Percentiles rank a stretch among this genome's conserved stretches.
Conservation (phyloP, 257 asterid species). For the Anisodus tanguticus region DNA sequence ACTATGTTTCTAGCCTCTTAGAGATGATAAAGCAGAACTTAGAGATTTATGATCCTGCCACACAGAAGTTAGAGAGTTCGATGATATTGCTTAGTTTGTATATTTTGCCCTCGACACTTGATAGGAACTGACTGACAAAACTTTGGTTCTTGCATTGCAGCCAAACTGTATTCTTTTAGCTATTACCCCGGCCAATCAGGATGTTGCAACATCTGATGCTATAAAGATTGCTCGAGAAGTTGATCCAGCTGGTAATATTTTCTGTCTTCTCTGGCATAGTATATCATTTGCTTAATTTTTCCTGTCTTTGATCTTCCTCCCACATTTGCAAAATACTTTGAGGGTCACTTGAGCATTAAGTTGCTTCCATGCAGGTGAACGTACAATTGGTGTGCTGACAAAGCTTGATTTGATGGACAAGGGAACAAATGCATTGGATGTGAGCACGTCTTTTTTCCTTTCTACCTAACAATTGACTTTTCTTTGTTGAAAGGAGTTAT, state of each 20-base stretch:
- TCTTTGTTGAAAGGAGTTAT: constrained; percentile 6
- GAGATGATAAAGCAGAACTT: not conserved
- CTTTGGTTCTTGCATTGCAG: constrained; percentile 37
- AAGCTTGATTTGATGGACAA: constrained; percentile 57
- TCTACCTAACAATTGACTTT: not conserved
- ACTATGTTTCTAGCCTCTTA: constrained; percentile 9
- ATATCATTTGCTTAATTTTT: not conserved
- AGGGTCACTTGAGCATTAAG: not conserved
- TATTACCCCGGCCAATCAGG: constrained; percentile 60
- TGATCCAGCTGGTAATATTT: constrained; percentile 48
- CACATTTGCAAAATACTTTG: constrained; percentile 2
- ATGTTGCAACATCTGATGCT: constrained; percentile 59
- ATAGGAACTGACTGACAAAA: constrained; percentile 3
- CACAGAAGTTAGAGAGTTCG: not conserved
- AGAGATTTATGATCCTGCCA: constrained; percentile 17
- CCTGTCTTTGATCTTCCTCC: not conserved
- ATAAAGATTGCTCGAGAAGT: constrained; percentile 55
- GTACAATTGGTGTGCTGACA: constrained; percentile 54
- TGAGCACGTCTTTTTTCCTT: constrained; percentile 29
- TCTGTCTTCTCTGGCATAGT: constrained; percentile 6
- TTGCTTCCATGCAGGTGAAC: constrained; percentile 44
- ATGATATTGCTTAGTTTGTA: constrained; percentile 9
- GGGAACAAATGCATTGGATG: constrained; percentile 59
- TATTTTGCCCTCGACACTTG: not conserved
- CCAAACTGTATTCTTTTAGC: constrained; percentile 54